Evolutionary conservation across 2,329 filamentous ascomycete genomes (phyloP).

Genomic region (Trichoderma koningiopsis): DNA sequence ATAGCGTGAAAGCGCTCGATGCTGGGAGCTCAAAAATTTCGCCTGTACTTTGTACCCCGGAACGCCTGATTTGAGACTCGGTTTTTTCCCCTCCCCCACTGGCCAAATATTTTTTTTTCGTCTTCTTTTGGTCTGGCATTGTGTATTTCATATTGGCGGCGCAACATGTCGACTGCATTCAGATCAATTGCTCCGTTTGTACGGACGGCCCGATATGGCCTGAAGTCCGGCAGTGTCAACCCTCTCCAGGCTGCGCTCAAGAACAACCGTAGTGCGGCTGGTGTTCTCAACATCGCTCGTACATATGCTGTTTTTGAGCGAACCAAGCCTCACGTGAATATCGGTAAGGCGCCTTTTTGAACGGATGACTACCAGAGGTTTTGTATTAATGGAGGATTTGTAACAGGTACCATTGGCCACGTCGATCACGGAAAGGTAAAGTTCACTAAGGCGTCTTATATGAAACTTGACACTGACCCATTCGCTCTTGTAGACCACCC

Average conservation of each 20-base stretch:
- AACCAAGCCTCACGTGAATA: constrained; percentile 96
- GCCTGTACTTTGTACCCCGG: constrained; percentile 31
- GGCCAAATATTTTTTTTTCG: constrained; percentile 27
- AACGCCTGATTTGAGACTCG: constrained; percentile 28
- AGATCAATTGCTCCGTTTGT: constrained; percentile 77
- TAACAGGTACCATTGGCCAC: constrained; percentile 88
- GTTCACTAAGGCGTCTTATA: not conserved
- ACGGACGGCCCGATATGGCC: constrained; percentile 76
- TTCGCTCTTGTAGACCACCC: constrained; percentile 71
- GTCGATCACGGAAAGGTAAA: constrained; percentile 98
- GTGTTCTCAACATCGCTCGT: constrained; percentile 66
- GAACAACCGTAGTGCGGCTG: constrained; percentile 59
- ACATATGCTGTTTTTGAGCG: constrained; percentile 77
- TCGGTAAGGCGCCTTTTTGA: constrained; percentile 62
- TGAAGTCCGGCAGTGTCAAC: constrained; percentile 70
- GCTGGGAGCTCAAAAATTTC: constrained; percentile 43
- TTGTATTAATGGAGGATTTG: not conserved
- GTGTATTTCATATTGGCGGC: constrained; percentile 32
- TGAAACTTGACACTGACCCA: not conserved
- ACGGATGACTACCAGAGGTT: not conserved
- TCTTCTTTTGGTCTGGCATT: constrained; percentile 34
- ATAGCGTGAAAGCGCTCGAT: constrained; percentile 19
- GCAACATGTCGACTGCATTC: constrained; percentile 78
- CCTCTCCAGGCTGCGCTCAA: constrained; percentile 73
- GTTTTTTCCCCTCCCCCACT: constrained; percentile 28